A percentile compares a stretch with the other conserved stretches of the same genome.
phyloP scores from a whole-genome alignment of 352 stramenopile species.

The Globisporangium sylvaticum region DNA sequence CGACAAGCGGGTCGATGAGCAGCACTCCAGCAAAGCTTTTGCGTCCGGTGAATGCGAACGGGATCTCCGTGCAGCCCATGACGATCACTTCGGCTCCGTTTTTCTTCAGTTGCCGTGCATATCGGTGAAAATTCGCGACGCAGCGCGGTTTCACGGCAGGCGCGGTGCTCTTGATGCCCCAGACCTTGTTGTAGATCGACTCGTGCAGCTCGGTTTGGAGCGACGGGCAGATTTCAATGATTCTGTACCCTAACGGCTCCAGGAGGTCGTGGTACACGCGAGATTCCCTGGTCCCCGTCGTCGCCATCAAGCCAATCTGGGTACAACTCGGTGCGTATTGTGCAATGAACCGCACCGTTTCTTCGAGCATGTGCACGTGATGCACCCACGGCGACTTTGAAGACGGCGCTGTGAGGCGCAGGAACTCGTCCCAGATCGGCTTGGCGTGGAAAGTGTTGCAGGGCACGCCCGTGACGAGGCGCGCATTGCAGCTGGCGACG shows the following conservation, averaged over 20 bases:
- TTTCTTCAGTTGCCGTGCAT: conserved; percentile 38
- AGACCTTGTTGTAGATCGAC: conserved; percentile 67
- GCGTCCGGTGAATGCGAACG: conserved; percentile 60
- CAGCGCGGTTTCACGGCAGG: conserved; percentile 45
- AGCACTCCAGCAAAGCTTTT: conserved; percentile 34
- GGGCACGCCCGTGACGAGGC: conserved; percentile 55
- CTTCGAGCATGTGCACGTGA: conserved; percentile 69
- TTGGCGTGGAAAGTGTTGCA: conserved; percentile 78
- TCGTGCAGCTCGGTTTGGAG: conserved; percentile 65
- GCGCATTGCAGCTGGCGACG: conserved; percentile 25
- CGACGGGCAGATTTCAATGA: conserved; percentile 46
- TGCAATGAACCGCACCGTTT: conserved; percentile 60
- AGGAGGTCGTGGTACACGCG: conserved; percentile 71
- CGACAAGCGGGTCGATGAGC: conserved; percentile 74
- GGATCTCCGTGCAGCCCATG: conserved; percentile 77
- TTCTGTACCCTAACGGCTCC: conserved; percentile 46
- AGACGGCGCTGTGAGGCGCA: conserved; percentile 28
- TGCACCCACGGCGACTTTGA: conserved; percentile 13
- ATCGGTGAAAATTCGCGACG: conserved; percentile 59
- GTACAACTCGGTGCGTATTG: conserved; percentile 38
- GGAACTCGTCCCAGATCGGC: conserved; percentile 71
- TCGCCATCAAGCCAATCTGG: conserved; percentile 59
- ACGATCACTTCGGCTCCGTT: conserved; percentile 61
- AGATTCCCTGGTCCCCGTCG: conserved; percentile 55
- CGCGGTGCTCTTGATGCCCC: conserved; percentile 74